phyloP scores from a whole-genome alignment of 2,329 filamentous ascomycete genomes.

The Endothia cerciana region DNA sequence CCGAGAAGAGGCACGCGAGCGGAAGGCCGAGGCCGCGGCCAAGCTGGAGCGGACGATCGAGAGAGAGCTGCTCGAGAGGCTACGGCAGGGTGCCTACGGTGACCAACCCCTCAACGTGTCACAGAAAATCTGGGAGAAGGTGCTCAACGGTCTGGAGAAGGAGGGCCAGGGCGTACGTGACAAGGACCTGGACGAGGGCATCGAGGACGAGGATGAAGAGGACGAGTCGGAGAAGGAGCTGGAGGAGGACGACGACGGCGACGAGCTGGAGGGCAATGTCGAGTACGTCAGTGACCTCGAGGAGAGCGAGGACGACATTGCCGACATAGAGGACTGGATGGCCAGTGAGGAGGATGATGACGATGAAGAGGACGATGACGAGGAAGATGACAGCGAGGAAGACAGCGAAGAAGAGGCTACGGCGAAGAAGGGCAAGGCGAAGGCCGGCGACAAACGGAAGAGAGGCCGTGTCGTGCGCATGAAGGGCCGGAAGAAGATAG shows the following conservation, averaged over 20 bases:
- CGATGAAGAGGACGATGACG: constrained; percentile 62
- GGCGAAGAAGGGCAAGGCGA: constrained; percentile 55
- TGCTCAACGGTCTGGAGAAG: constrained; percentile 86
- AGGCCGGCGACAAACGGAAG: constrained; percentile 61
- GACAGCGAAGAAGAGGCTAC: constrained; percentile 40
- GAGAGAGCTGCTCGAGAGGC: constrained; percentile 86
- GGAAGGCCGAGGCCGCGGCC: constrained; percentile 76
- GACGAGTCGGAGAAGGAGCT: constrained; percentile 68
- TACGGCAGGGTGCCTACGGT: constrained; percentile 91
- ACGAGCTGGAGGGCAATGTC: constrained; percentile 76
- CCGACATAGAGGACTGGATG: constrained; percentile 90
- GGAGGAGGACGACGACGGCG: constrained; percentile 57
- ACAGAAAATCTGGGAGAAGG: constrained; percentile 96
- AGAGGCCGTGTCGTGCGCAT: constrained; percentile 52
- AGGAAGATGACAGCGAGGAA: constrained; percentile 57
- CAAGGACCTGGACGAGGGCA: constrained; percentile 85
- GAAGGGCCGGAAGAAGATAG: constrained; percentile 68
- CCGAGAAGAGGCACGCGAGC: constrained; percentile 72
- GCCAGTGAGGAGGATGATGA: constrained; percentile 70
- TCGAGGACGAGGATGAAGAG: constrained; percentile 76
- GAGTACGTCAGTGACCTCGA: constrained; percentile 94
- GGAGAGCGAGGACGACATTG: constrained; percentile 78
- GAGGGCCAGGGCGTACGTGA: constrained; percentile 82
- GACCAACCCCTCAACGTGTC: constrained; percentile 94
- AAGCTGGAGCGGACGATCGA: constrained; percentile 97